Percentiles rank a stretch among this genome's conserved stretches.
phyloP scores from a whole-genome alignment of 2,329 filamentous ascomycete species.

The Endocalyx cinctus region DNA sequence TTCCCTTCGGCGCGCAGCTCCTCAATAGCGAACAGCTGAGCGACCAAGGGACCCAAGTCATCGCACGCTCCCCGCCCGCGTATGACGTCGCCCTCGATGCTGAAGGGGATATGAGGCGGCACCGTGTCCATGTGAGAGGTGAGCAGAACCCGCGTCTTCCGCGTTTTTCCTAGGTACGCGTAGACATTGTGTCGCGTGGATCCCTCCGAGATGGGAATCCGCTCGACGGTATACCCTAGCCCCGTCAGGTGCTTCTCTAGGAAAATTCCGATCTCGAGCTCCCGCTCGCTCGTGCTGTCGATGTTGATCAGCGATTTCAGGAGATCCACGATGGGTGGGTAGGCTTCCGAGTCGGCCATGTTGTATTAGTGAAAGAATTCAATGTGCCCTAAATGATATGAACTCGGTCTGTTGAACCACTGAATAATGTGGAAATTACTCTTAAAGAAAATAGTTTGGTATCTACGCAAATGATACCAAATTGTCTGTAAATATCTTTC shows the following conservation, averaged over 20 bases:
- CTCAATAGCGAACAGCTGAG: constrained; percentile 44
- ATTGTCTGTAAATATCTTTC: too few species aligned
- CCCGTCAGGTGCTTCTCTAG: constrained; percentile 25
- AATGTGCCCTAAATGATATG: too few species aligned
- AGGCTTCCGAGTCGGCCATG: too few species aligned
- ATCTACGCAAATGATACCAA: too few species aligned
- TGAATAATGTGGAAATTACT: too few species aligned
- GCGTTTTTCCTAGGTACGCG: constrained; percentile 29
- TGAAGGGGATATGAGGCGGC: constrained; percentile 49
- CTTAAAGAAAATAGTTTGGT: too few species aligned
- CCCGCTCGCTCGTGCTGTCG: constrained; percentile 31
- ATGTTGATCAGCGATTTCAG: constrained; percentile 31
- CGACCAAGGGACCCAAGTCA: constrained; percentile 36
- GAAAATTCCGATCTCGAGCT: constrained; percentile 30
- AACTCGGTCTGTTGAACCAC: too few species aligned
- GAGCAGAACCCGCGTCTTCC: constrained; percentile 27
- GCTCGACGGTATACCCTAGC: constrained; percentile 32
- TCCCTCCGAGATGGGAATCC: constrained; percentile 27
- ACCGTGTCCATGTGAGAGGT: constrained; percentile 36
- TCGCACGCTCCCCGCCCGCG: constrained; percentile 42
- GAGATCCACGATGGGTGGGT: constrained; percentile 22
- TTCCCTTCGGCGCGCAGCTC: constrained; percentile 21
- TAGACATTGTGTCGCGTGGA: constrained; percentile 33
- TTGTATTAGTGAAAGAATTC: too few species aligned
- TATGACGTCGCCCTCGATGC: constrained; percentile 30